phyloP scores from a whole-genome alignment of 2,329 filamentous ascomycete species.

The Trichoderma arundinaceum region DNA sequence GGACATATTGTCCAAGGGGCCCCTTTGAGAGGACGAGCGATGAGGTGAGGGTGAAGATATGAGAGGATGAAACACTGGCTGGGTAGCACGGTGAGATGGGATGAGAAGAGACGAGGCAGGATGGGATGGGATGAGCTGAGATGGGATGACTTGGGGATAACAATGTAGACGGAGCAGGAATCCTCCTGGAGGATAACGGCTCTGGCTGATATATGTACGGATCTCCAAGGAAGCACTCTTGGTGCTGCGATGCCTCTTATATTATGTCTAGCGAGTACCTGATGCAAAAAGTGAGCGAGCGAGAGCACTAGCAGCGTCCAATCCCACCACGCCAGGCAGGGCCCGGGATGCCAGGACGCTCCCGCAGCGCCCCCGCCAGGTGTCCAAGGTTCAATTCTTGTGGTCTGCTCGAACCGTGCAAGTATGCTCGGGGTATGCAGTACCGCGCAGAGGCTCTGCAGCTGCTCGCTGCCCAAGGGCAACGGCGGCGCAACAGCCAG shows the following conservation, averaged over 20 bases:
- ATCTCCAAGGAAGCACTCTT: background rate
- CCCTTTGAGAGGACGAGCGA: background rate
- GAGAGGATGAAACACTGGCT: background rate
- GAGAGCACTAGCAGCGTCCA: slow-evolving; percentile 1
- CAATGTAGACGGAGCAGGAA: background rate
- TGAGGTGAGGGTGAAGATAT: no score
- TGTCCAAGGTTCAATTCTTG: background rate
- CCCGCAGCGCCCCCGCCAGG: slow-evolving; percentile 5
- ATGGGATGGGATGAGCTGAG: background rate
- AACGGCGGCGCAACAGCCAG: no score
- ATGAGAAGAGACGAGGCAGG: background rate
- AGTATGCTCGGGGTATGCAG: background rate
- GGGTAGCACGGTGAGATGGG: no score
- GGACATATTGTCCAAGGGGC: slow-evolving; percentile 22
- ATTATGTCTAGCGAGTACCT: background rate
- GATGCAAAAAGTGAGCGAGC: background rate
- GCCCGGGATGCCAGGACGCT: slow-evolving; percentile 9
- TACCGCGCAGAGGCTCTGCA: background rate
- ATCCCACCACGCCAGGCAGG: background rate
- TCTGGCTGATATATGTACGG: slow-evolving; percentile 7
- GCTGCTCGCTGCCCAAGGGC: no score
- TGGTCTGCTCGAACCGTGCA: background rate
- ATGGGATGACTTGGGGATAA: background rate
- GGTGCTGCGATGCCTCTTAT: slow-evolving; percentile 26
- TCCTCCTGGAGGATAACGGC: background rate